Conservation (phyloP, 164 flowering plant genomes). For the Santalum album region DNA sequence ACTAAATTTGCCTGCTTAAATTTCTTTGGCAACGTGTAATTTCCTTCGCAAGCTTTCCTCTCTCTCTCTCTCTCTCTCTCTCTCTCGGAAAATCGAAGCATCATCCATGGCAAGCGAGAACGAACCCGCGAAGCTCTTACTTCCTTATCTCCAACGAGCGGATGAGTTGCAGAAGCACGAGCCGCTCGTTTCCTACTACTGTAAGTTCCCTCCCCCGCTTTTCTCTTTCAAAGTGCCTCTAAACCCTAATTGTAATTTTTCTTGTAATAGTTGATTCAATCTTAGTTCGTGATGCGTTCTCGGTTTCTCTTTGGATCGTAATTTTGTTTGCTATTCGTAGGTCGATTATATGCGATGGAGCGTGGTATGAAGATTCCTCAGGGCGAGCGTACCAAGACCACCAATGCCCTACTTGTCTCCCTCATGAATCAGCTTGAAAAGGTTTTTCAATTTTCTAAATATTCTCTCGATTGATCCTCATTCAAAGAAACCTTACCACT, state of each 20-base stretch:
- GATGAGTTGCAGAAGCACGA: conserved; percentile 96
- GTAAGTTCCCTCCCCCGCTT: conserved; percentile 22
- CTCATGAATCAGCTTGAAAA: conserved; percentile 96
- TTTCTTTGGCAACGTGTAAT: too few relatives aligned
- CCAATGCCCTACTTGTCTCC: conserved; percentile 68
- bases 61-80: too few relatives aligned
- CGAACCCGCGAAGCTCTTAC: conserved; percentile 83
- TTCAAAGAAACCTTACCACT: too few relatives aligned
- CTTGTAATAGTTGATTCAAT: not conserved
- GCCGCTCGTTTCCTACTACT: conserved; percentile 93
- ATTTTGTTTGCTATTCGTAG: conserved; percentile 20
- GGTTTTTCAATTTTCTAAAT: conserved; percentile 29
- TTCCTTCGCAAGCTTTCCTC: too few relatives aligned
- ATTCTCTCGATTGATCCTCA: too few relatives aligned
- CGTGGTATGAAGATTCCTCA: conserved; percentile 76
- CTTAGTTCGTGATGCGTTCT: not conserved
- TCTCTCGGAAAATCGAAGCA: not conserved
- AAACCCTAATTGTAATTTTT: conserved; percentile 3
- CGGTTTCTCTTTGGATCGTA: not conserved
- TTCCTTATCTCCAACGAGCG: conserved; percentile 94
- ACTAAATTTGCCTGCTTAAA: too few relatives aligned
- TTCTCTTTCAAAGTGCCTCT: not conserved
- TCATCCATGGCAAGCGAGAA: conserved; percentile 49
- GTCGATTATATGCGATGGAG: conserved; percentile 96
- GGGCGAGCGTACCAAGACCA: conserved; percentile 73